A percentile compares a stretch with the other conserved stretches of the same genome.
phyloP scores from a whole-genome alignment of 2,329 filamentous ascomycete genomes.

The Plenodomus tracheiphilus region DNA sequence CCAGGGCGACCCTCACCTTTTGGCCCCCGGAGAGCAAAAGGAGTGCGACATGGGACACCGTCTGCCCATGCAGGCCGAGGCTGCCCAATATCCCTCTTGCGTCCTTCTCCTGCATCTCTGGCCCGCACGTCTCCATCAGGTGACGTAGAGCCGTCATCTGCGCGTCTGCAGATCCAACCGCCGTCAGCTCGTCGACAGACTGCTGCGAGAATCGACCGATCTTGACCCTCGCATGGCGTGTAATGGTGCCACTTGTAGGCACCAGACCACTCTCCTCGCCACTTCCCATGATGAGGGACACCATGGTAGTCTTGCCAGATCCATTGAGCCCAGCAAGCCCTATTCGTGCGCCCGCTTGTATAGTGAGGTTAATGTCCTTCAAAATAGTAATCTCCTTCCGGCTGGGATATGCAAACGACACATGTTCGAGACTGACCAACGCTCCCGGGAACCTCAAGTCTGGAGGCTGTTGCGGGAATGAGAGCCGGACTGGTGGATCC shows the following conservation, averaged over 20 bases:
- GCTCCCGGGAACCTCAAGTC: conserved; percentile 76
- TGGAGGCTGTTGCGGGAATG: conserved; percentile 63
- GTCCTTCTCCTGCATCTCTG: conserved; percentile 65
- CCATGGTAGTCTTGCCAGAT: conserved; percentile 77
- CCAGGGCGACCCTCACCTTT: conserved; percentile 65
- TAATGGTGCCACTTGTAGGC: conserved; percentile 65
- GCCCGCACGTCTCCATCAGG: conserved; percentile 59
- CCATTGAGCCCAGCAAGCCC: conserved; percentile 81
- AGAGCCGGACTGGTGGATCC: conserved; percentile 60
- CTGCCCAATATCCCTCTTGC: conserved; percentile 67
- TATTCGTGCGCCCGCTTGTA: conserved; percentile 73
- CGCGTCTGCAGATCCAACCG: conserved; percentile 55
- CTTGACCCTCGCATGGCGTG: conserved; percentile 68
- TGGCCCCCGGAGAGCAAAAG: conserved; percentile 78
- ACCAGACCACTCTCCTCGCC: conserved; percentile 41
- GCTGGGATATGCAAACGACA: conserved; percentile 65
- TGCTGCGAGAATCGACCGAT: conserved; percentile 81
- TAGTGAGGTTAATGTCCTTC: conserved; percentile 66
- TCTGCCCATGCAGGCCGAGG: conserved; percentile 70
- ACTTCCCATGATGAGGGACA: conserved; percentile 68
- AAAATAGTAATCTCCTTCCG: conserved; percentile 53
- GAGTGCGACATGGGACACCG: conserved; percentile 74
- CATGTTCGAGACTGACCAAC: conserved; percentile 71
- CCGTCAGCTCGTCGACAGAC: conserved; percentile 70
- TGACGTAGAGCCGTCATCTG: conserved; percentile 67